Base-by-base conservation (phyloP, 2,329 filamentous ascomycete genomes). In the Nemania abortiva region DNA sequence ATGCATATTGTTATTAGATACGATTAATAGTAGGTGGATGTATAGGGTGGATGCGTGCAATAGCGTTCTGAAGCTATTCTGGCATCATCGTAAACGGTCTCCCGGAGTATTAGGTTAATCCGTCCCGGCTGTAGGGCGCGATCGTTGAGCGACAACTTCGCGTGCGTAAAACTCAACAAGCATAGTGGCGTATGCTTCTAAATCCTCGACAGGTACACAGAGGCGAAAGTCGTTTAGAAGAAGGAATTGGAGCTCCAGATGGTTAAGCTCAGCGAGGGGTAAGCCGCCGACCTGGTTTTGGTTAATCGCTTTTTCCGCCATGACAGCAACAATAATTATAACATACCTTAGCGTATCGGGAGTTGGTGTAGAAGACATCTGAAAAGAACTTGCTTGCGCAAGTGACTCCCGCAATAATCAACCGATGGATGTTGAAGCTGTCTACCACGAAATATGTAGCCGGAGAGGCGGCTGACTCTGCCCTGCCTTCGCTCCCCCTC, bases 341-440 rank as follows among this genome's bases (percentile, higher is more conserved):
- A 83, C 86, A 72, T 86, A 97, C 96, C 92, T 98, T 99, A 69
- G 96, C 96, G 80, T 99, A 99, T 90, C 96, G 89, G 64, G 96
- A 98, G 81, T 99, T 99, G 10, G 96, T 99, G 80, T 98, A 99
- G 77, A 99, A 99, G 49, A 98, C 95, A 82, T 99, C 89, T 5
- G 95, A 98, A 82, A 99, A 99, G 86, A 98, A 99, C 82, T 99
- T 99, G 88, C 95, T 98, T 5, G 96, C 95, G 81, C 96, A 98
- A 2, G 96, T 99, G 53, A 99, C 96, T 42, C 95, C 96, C 1
- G 96, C 94, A 79, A 99, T 99, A 63, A 98, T 95, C 64, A 99
- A 85, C 64, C 96, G 91, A 79, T 99, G 96, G 72, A 99, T 98
- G 82, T 99, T 99, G 84, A 96, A 99, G 82, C 96, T 98, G 82